These are phyloP conservation scores for Saitozyma sp. DNA, from an alignment of 768 basidiomycete species.

Conservation along the genomic window DNA sequence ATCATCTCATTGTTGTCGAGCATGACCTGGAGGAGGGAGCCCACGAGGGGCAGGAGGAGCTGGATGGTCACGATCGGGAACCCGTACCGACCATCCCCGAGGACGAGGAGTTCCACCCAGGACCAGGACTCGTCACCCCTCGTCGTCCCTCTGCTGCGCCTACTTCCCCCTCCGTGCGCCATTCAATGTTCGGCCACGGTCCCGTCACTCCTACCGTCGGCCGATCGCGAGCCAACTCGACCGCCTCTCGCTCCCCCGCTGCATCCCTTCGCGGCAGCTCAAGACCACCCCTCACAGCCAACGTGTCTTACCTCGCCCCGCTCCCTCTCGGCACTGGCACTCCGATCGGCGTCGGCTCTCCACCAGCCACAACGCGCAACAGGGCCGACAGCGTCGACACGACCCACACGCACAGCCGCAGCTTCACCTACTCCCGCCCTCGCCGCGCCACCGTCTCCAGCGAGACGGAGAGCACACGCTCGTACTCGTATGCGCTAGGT, in stretches of 20 bases:
- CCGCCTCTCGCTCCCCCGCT: not conserved
- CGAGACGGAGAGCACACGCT: not conserved
- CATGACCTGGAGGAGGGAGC: conserved; percentile 12
- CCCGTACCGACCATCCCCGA: conserved; percentile 11
- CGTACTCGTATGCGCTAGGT: conserved; percentile 46
- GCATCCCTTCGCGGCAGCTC: not conserved
- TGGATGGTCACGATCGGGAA: conserved; percentile 4
- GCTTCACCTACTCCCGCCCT: not conserved
- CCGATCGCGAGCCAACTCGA: conserved; percentile 25
- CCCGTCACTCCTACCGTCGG: conserved; percentile 3
- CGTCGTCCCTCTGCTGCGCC: conserved; percentile 3
- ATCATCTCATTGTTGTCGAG: conserved; percentile 45
- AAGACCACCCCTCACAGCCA: conserved; percentile 33
- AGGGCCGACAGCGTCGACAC: not conserved
- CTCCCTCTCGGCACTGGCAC: conserved; percentile 11
- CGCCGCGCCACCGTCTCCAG: not conserved
- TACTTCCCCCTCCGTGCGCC: conserved; percentile 3
- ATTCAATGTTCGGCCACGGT: conserved; percentile 1
- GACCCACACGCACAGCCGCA: not conserved
- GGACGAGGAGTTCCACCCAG: conserved; percentile 11
- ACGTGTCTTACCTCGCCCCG: conserved; percentile 27
- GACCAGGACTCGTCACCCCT: not conserved
- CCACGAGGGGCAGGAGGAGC: conserved; percentile 19
- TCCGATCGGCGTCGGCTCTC: not conserved
- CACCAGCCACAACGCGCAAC: not conserved